Evolutionary conservation across 495 filamentous ascomycete species (phyloP).

Genomic region (Beverwykella pulmonaria): DNA sequence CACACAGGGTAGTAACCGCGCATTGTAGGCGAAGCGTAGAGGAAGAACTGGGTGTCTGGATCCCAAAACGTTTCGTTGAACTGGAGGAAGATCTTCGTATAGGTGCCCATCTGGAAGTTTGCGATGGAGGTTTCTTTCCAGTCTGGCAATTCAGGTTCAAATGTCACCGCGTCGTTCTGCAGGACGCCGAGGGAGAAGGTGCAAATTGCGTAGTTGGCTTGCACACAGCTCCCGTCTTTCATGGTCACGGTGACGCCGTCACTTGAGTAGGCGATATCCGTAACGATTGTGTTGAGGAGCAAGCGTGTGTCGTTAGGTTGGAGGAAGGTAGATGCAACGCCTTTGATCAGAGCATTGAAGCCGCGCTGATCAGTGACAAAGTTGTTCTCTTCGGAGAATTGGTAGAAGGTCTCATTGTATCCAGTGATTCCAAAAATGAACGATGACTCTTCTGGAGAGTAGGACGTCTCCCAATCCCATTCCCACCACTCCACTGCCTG

Average conservation of each 20-base stretch:
- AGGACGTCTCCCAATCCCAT: conserved; percentile 52
- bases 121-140: conserved; percentile 71
- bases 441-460: conserved; percentile 46
- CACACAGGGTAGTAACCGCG: conserved; percentile 73
- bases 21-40: conserved; percentile 65
- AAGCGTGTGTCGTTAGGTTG: conserved; percentile 59
- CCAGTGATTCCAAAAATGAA: conserved; percentile 47
- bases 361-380: conserved; percentile 68
- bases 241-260: conserved; percentile 61
- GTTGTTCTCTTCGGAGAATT: conserved; percentile 62
- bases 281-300: conserved; percentile 62
- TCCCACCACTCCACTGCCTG: conserved; percentile 69
- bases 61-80: conserved; percentile 76
- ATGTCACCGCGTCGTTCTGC: conserved; percentile 64
- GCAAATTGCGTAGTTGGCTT: conserved; percentile 61
- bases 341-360: conserved; percentile 64
- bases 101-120: conserved; percentile 72
- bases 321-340: conserved; percentile 66
- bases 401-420: conserved; percentile 50
- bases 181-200: conserved; percentile 71
- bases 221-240: conserved; percentile 59
- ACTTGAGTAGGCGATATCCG: conserved; percentile 58
- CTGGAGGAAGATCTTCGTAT: conserved; percentile 78
- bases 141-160: conserved; percentile 61
- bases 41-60: conserved; percentile 64